These are phyloP conservation scores for Batrachochytrium dendrobatidis DNA, from an alignment of 371 early-diverging fungal genomes.

Conservation along the genomic window DNA sequence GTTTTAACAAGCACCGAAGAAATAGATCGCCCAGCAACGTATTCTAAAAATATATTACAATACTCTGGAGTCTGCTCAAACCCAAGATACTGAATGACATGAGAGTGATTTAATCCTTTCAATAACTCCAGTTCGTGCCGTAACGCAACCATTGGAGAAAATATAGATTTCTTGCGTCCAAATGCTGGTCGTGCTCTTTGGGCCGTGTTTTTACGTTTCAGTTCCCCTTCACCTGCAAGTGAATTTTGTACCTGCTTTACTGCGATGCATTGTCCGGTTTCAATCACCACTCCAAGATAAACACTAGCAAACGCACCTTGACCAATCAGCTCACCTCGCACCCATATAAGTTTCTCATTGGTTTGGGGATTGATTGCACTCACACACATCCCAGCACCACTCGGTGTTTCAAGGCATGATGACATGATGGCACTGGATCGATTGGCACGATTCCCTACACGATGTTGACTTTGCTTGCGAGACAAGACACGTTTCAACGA, in stretches of 20 bases:
- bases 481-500: no score
- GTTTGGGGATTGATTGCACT: constrained; percentile 2
- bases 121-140: constrained; percentile 71
- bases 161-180: constrained; percentile 6
- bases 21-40: constrained; percentile 79
- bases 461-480: no score
- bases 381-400: constrained; percentile 2
- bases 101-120: constrained; percentile 54
- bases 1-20: constrained; percentile 71
- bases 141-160: constrained; percentile 17
- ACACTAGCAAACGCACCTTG: constrained; percentile 95
- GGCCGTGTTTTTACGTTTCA: background rate
- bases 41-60: constrained; percentile 94
- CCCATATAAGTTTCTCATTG: constrained; percentile 42
- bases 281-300: constrained; percentile 74
- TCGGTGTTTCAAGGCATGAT: background rate
- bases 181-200: background rate
- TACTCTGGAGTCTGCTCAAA: constrained; percentile 65
- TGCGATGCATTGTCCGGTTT: constrained; percentile 82
- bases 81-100: constrained; percentile 40
- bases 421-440: background rate
- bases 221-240: background rate
- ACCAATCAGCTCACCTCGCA: constrained; percentile 83
- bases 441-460: background rate
- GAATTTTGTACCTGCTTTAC: constrained; percentile 88